Evolutionary conservation across 192 early-diverging fungal species (phyloP).

Genomic region (Entophlyctis helioformis): DNA sequence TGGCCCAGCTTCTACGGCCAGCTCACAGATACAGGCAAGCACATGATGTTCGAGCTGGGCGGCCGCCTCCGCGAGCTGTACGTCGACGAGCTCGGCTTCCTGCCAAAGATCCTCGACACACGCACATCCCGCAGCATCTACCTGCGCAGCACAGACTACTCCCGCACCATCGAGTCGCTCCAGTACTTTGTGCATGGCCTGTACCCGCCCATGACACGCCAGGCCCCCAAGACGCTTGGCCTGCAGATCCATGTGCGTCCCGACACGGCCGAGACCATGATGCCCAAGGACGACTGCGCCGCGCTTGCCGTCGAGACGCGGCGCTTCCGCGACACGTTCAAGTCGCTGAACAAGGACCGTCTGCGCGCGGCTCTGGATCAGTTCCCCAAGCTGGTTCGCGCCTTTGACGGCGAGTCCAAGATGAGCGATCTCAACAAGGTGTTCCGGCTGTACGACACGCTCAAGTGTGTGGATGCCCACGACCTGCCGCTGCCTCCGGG

Average conservation of each 20-base stretch:
- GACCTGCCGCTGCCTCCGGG: constrained; percentile 20
- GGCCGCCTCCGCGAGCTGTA: constrained; percentile 39
- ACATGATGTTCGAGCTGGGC: constrained; percentile 33
- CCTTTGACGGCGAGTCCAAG: too few species aligned
- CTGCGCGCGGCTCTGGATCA: too few species aligned
- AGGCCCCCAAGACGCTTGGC: not conserved
- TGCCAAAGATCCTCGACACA: constrained; percentile 7
- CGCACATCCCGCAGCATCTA: constrained; percentile 18
- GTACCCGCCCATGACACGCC: constrained; percentile 28
- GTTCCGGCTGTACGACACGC: constrained; percentile 22
- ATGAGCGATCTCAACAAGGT: constrained; percentile 12
- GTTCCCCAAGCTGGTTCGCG: too few species aligned
- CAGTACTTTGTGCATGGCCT: constrained; percentile 50
- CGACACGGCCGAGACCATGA: constrained; percentile 9
- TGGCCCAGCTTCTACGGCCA: constrained; percentile 33
- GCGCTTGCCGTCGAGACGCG: constrained; percentile 1
- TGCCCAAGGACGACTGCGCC: constrained; percentile 4
- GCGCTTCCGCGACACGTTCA: constrained; percentile 4
- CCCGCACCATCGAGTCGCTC: constrained; percentile 55
- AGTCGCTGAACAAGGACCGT: constrained; percentile 5
- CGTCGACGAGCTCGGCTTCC: constrained; percentile 24
- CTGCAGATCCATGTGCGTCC: constrained; percentile 7
- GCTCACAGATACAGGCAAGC: constrained; percentile 46
- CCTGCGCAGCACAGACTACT: constrained; percentile 44
- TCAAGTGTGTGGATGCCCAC: constrained; percentile 17